These are phyloP conservation scores for Tilletia setariae DNA, from an alignment of 1,284 basidiomycete species.

Conservation along the genomic window DNA sequence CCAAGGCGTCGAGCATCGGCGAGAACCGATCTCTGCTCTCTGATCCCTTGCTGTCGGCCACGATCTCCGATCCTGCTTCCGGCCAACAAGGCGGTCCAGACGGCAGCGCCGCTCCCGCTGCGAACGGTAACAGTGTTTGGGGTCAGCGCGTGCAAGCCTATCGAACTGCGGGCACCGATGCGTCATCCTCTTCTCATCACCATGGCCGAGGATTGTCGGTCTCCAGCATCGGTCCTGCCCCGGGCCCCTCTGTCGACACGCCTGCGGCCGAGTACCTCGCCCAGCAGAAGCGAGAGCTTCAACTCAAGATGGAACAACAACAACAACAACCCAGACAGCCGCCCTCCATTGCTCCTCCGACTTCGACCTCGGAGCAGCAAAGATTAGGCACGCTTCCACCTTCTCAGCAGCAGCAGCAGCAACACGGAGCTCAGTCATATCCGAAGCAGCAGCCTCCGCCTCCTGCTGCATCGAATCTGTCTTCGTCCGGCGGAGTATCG, in stretches of 20 bases:
- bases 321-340: background rate
- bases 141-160: constrained; percentile 5
- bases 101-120: background rate
- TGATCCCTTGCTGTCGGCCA: constrained; percentile 2
- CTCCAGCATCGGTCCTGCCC: background rate
- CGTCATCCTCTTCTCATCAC: background rate
- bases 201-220: background rate
- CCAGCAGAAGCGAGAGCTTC: constrained; percentile 1
- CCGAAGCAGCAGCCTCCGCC: background rate
- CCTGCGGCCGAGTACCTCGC: constrained; percentile 5
- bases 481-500: background rate
- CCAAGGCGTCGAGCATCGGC: constrained; percentile 35
- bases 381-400: background rate
- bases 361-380: background rate
- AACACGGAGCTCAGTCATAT: background rate
- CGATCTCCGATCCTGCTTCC: background rate
- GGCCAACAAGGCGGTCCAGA: background rate
- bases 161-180: background rate
- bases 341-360: background rate
- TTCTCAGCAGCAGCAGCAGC: background rate
- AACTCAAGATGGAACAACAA: background rate
- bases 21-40: background rate
- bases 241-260: background rate
- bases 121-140: background rate
- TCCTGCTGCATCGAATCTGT: background rate